Evolutionary conservation across 208 protist genomes (phyloP).

Genomic region (Trypanosoma congolense): DNA sequence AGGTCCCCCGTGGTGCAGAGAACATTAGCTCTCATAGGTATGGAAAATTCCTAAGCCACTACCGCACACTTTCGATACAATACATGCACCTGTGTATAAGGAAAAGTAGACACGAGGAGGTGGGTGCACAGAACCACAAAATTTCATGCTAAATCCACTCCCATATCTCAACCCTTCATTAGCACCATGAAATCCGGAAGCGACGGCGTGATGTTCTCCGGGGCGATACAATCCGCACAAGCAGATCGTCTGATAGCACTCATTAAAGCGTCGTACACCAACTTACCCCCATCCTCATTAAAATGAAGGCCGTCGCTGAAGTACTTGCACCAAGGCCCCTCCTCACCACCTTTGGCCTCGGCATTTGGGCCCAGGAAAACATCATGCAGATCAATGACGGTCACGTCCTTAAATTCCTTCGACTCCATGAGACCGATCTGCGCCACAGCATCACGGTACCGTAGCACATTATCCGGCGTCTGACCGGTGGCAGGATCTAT

Average conservation of each 20-base stretch:
- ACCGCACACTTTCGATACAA: too few species aligned
- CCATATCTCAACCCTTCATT: too few species aligned
- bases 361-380: constrained; percentile 23
- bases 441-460: constrained; percentile 29
- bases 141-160: too few species aligned
- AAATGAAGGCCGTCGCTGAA: constrained; percentile 44
- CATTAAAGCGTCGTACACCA: constrained; percentile 34
- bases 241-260: constrained; percentile 24
- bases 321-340: constrained; percentile 14
- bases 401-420: constrained; percentile 13
- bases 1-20: too few species aligned
- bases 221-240: constrained; percentile 10
- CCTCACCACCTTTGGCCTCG: constrained; percentile 13
- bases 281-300: constrained; percentile 22
- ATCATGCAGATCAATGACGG: constrained; percentile 29
- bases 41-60: too few species aligned
- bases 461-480: constrained; percentile 13
- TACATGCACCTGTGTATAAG: too few species aligned
- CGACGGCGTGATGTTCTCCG: constrained; percentile 13
- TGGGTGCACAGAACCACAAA: too few species aligned
- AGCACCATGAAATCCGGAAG: constrained; percentile 4
- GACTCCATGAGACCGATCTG: constrained; percentile 18
- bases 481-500: background rate
- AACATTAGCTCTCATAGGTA: too few species aligned
- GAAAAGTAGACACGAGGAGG: too few species aligned